Evolutionary conservation across 805 yeast species (phyloP), one percentile per base, ranked within the genome.

Genomic region (Maudiozyma serrabonitensis): DNA sequence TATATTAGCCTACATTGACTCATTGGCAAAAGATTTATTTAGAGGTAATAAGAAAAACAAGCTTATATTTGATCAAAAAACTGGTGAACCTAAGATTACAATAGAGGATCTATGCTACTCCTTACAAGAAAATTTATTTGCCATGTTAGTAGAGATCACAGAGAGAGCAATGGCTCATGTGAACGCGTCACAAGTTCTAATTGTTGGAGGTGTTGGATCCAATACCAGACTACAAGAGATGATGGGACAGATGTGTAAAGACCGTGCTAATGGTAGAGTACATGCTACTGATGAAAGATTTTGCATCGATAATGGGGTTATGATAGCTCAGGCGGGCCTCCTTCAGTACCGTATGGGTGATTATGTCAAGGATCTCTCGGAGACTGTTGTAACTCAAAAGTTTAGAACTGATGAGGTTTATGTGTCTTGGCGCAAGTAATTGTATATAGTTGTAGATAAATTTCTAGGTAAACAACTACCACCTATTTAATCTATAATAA

Each of bases 101-200:
- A 76, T 82, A 1, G 96, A 84, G 59, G 99, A 95, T 64, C 73
- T 93, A 46, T 93, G 99, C 65, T 93, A 80, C 61, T 87, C 97
- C 7, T 70, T 93, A 54, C 99, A 93, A 62, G 99, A 93, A 61
- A 84, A 88, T 35, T 69, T 93, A 28, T 93, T 86, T 66, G 89
- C 97, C 11, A 93, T 93, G 99, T 75, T 93, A 52, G 97, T 93
- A 16, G 99, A 93, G 66, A 93, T 93, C 57, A 93, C 99, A 0
- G 99, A 93, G 63, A 74, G 99, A 39, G 99, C 99, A 2, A 86
- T 93, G 95, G 99, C 99, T 0, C 99, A 93, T 62, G 98, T 91
- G 3, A 82, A 83, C 57, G 77, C 95, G 3, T 78, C 78, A 52
- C 95, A 90, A 64, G 99, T 93, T 18, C 72, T 93, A 45, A 87